Evolutionary conservation across 2,329 filamentous ascomycete genomes (phyloP), one percentile per base, ranked within the genome.

Genomic region (Microdochium nivale): DNA sequence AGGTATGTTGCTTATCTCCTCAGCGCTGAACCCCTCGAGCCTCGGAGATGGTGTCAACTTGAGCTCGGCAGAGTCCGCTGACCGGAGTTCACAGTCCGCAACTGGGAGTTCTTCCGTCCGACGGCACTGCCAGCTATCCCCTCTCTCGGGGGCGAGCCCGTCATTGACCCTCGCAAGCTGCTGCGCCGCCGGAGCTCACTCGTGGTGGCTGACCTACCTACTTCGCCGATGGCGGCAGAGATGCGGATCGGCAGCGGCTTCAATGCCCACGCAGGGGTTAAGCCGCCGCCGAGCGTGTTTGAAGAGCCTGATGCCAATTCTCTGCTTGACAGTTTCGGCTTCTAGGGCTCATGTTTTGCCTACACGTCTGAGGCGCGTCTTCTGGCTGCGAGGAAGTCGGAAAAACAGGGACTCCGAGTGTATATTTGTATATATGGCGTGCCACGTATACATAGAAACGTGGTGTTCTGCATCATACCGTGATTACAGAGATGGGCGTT

Each of bases 301-400:
- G 79, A 95, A 60, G 94, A 99, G 68, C 94, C 94, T n/a, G 90
- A 95, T 70, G 80, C 88, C 25, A 89, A 82, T 65, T 92, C 89
- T 53, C 70, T 99, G 63, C 75, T 97, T 60, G 92, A 97, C 74
- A 91, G 81, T 66, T 97, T 97, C 77, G 92, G 92, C 1, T 94
- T 97, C 65, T 97, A 44, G 19, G 40, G 32, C 32, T 9, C 32
- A 33, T 33, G 32, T 9, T 9, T 9, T 33, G 16, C 32, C 9
- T 33, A 33, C 32, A 33, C 16, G 16, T 33, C n/a, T n/a, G n/a
- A n/a, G n/a, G n/a, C n/a, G n/a, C n/a, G n/a, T n/a, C n/a, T n/a
- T n/a, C n/a, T n/a, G n/a, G n/a, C n/a, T n/a, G n/a, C n/a, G n/a
- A n/a, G n/a, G n/a, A n/a, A n/a, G n/a, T n/a, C n/a, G 27, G 27